phyloP scores from a whole-genome alignment of 306 rosid species.

The Alnus glutinosa region DNA sequence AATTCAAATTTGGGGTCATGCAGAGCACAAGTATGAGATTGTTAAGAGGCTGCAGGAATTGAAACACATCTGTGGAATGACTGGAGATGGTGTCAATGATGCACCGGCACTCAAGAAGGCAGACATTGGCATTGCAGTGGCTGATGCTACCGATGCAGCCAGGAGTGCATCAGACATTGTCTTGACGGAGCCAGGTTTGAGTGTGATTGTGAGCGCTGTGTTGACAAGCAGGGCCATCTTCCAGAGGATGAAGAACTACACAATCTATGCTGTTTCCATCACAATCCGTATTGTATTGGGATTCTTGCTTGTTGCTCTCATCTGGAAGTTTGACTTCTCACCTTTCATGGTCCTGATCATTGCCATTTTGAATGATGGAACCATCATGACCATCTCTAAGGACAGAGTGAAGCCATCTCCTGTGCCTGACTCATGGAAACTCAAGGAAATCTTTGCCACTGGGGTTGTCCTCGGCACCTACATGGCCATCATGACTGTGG shows the following conservation, averaged over 20 bases:
- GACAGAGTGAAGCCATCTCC: slow-evolving; percentile 95
- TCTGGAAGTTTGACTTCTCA: slow-evolving; percentile 87
- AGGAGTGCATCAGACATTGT: slow-evolving; percentile 95
- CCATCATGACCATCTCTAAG: slow-evolving; percentile 96
- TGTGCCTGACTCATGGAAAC: slow-evolving; percentile 95
- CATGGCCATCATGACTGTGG: slow-evolving; percentile 79
- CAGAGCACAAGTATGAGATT: slow-evolving; percentile 93
- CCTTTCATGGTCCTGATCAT: slow-evolving; percentile 91
- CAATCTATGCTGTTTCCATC: slow-evolving; percentile 92
- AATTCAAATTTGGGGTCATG: slow-evolving; percentile 13
- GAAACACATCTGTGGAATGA: slow-evolving; percentile 85
- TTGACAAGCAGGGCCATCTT: slow-evolving; percentile 92
- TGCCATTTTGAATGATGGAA: slow-evolving; percentile 85
- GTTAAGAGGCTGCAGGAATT: slow-evolving; percentile 77
- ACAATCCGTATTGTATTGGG: slow-evolving; percentile 93
- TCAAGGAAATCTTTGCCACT: slow-evolving; percentile 79
- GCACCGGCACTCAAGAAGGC: slow-evolving; percentile 93
- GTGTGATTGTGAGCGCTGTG: slow-evolving; percentile 87
- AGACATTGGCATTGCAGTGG: slow-evolving; percentile 95
- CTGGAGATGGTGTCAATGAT: slow-evolving; percentile 95
- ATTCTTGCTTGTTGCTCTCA: slow-evolving; percentile 76
- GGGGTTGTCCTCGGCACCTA: slow-evolving; percentile 84
- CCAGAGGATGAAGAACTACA: slow-evolving; percentile 96
- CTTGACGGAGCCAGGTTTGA: slow-evolving; percentile 84
- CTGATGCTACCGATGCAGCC: slow-evolving; percentile 92